These are phyloP conservation scores for Prunus fruticosa DNA, from an alignment of 306 rosid genomes.

Conservation along the genomic window DNA sequence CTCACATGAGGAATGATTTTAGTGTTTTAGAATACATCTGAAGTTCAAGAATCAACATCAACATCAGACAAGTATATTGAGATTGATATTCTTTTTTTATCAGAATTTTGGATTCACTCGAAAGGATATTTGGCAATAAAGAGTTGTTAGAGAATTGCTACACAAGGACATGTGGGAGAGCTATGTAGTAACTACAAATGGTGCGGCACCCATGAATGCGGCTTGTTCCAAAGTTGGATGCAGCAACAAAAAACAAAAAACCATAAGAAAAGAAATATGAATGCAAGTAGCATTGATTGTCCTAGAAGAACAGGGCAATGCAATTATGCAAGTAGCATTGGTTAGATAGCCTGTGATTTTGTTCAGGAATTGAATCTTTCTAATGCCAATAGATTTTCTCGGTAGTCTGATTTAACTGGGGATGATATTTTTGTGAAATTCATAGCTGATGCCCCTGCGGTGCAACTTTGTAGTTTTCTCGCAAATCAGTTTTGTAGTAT, in stretches of 20 bases:
- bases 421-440: neutral
- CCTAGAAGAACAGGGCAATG: neutral
- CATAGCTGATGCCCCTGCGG: neutral
- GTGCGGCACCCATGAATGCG: neutral
- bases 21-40: slow-evolving; percentile 64
- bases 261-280: neutral
- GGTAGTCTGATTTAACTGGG: neutral
- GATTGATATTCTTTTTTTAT: neutral
- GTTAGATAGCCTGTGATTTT: neutral
- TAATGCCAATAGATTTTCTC: neutral
- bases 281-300: neutral
- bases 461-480: neutral
- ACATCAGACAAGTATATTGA: slow-evolving; percentile 85
- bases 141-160: neutral
- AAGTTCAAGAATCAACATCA: slow-evolving; percentile 89
- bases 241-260: neutral
- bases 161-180: neutral
- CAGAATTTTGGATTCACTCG: neutral
- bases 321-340: neutral
- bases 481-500: neutral
- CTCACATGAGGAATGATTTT: slow-evolving; percentile 50
- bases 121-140: neutral
- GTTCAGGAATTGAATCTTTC: neutral
- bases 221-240: neutral
- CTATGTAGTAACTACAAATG: neutral